Evolutionary conservation across 192 early-diverging fungal genomes (phyloP).

Genomic region (Backusella tuberculispora): DNA sequence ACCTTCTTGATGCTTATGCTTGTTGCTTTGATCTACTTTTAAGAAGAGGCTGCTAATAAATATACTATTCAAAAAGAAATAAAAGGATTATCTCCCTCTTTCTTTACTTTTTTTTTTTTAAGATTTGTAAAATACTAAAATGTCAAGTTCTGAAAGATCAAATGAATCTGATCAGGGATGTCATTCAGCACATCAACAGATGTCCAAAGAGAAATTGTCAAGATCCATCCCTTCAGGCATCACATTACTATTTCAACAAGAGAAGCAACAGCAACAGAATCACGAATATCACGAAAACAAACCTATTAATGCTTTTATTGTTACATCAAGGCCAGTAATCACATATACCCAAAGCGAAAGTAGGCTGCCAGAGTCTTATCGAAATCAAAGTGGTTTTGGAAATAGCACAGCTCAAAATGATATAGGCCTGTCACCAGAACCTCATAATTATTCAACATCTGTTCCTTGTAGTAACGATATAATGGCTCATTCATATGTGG

Average conservation of each 20-base stretch:
- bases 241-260: background rate
- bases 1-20: background rate
- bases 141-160: constrained; percentile 8
- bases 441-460: background rate
- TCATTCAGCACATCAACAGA: background rate
- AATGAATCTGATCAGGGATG: background rate
- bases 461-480: background rate
- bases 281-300: background rate
- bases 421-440: background rate
- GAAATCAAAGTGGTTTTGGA: background rate
- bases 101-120: background rate
- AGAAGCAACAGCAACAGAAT: background rate
- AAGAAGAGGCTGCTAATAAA: background rate
- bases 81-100: background rate
- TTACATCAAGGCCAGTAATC: background rate
- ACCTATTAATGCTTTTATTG: constrained; percentile 4
- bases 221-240: background rate
- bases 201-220: background rate
- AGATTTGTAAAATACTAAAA: background rate
- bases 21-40: constrained; percentile 4
- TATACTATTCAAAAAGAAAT: background rate
- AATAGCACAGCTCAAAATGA: background rate
- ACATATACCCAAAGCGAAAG: constrained; percentile 1
- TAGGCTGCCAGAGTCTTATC: background rate
- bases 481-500: background rate